Evolutionary conservation across 2,329 filamentous ascomycete species (phyloP).

Genomic region (Tolypocladium ophioglossoides): DNA sequence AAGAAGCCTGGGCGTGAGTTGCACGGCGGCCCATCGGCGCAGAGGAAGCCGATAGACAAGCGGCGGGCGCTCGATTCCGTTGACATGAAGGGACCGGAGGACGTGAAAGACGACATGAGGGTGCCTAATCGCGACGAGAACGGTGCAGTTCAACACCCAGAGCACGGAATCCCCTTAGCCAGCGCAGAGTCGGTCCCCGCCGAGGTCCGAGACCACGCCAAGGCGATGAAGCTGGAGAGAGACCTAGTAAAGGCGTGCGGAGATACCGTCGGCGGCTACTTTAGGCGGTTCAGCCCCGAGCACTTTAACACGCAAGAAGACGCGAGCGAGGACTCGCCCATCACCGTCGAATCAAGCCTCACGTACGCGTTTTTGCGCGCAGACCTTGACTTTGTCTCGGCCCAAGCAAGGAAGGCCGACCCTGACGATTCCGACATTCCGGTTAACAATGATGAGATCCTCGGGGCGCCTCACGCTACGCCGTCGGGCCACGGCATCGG

Average conservation of each 20-base stretch:
- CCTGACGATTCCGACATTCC: slow-evolving; percentile 67
- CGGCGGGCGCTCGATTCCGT: slow-evolving; percentile 22
- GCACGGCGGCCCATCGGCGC: neutral
- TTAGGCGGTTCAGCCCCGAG: slow-evolving; percentile 76
- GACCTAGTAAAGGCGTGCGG: slow-evolving; percentile 69
- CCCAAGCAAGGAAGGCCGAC: slow-evolving; percentile 74
- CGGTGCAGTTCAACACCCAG: slow-evolving; percentile 21
- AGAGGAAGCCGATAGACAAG: slow-evolving; percentile 9
- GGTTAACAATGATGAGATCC: slow-evolving; percentile 74
- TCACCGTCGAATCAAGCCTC: slow-evolving; percentile 66
- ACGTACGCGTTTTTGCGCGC: slow-evolving; percentile 90
- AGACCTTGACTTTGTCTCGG: slow-evolving; percentile 87
- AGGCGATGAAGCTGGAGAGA: slow-evolving; percentile 58
- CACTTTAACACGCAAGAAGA: slow-evolving; percentile 47
- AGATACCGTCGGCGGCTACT: slow-evolving; percentile 84
- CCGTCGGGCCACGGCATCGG: slow-evolving; percentile 57
- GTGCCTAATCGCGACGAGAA: slow-evolving; percentile 19
- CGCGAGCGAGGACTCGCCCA: slow-evolving; percentile 22
- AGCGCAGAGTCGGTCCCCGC: slow-evolving; percentile 34
- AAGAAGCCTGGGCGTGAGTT: slow-evolving; percentile 20
- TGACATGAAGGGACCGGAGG: slow-evolving; percentile 38
- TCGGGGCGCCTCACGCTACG: slow-evolving; percentile 48
- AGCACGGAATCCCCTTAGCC: slow-evolving; percentile 25
- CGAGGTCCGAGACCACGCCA: slow-evolving; percentile 42
- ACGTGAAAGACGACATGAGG: slow-evolving; percentile 27